These are phyloP conservation scores for Sordariomycetes sp. DNA, from an alignment of 2,329 filamentous ascomycete species.

Conservation along the genomic window DNA sequence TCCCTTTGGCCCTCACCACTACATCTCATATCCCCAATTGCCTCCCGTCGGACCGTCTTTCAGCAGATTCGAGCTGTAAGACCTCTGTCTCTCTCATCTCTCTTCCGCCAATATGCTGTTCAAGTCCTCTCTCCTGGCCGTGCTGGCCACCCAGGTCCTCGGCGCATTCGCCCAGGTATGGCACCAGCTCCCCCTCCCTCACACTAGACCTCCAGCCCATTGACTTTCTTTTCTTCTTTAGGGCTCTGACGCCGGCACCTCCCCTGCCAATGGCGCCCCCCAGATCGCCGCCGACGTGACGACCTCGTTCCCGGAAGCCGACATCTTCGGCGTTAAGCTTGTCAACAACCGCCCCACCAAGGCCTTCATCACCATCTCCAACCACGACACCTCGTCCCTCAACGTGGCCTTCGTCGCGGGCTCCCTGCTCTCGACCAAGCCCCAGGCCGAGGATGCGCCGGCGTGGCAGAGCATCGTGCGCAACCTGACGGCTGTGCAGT, in stretches of 20 bases:
- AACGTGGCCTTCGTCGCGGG: slow-evolving; percentile 70
- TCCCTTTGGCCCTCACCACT: background rate
- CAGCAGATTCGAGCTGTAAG: slow-evolving; percentile 5
- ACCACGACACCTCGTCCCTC: slow-evolving; percentile 71
- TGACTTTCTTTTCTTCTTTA: slow-evolving; percentile 5
- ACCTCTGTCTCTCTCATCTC: slow-evolving; percentile 4
- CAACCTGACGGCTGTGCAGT: slow-evolving; percentile 75
- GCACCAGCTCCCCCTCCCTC: slow-evolving; percentile 12
- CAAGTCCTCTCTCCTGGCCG: slow-evolving; percentile 61
- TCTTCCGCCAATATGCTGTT: slow-evolving; percentile 52
- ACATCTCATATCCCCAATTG: too few relatives aligned
- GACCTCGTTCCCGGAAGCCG: slow-evolving; percentile 57
- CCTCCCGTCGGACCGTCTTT: slow-evolving; percentile 4
- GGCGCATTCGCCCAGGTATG: slow-evolving; percentile 56
- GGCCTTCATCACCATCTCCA: slow-evolving; percentile 73
- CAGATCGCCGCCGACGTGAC: slow-evolving; percentile 53
- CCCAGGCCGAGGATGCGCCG: slow-evolving; percentile 34
- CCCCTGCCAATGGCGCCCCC: slow-evolving; percentile 12
- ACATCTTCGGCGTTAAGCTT: slow-evolving; percentile 91
- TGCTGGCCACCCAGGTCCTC: slow-evolving; percentile 61
- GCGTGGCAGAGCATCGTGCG: slow-evolving; percentile 54
- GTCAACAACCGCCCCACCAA: slow-evolving; percentile 85
- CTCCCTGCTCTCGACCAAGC: slow-evolving; percentile 52
- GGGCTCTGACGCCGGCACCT: slow-evolving; percentile 11
- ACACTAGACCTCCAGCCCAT: background rate